phyloP scores from a whole-genome alignment of 192 early-diverging fungal species.

The Dimargaris verticillata region DNA sequence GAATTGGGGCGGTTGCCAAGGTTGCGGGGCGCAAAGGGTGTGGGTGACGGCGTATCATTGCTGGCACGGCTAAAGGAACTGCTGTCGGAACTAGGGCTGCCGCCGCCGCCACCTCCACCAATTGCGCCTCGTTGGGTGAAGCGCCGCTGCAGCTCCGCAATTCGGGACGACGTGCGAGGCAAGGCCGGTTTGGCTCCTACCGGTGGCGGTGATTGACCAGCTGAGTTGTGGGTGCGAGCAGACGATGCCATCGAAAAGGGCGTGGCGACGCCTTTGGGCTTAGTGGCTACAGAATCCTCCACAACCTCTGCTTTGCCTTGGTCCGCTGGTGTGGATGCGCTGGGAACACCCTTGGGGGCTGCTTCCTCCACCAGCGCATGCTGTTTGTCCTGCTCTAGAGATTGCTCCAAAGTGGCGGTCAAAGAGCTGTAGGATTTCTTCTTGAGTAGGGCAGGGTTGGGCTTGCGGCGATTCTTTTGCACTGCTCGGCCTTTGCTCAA shows the following conservation, averaged over 20 bases:
- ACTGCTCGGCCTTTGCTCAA: background rate
- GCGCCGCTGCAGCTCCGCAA: conserved; percentile 8
- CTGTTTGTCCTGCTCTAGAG: conserved; percentile 4
- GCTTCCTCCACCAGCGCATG: background rate
- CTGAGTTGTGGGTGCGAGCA: background rate
- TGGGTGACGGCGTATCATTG: background rate
- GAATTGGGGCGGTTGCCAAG: background rate
- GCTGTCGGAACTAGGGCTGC: background rate
- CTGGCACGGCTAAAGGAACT: background rate
- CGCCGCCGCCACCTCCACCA: background rate
- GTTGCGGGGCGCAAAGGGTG: background rate
- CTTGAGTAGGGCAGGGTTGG: background rate
- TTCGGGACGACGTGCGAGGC: conserved; percentile 6
- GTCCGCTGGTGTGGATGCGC: too few species aligned
- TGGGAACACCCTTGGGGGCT: too few species aligned
- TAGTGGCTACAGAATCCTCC: background rate
- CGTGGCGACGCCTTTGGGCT: conserved; percentile 1
- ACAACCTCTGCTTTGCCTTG: background rate
- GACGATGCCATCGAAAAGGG: background rate
- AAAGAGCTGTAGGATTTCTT: conserved; percentile 7
- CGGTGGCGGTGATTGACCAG: conserved; percentile 2
- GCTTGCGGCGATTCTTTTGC: conserved; percentile 6
- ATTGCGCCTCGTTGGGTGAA: conserved; percentile 6
- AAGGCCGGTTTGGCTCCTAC: conserved; percentile 5
- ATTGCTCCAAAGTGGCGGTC: conserved; percentile 1